Evolutionary conservation across 1,284 basidiomycete genomes (phyloP), one percentile per base, ranked within the genome.

Genomic region (Somion occarium): DNA sequence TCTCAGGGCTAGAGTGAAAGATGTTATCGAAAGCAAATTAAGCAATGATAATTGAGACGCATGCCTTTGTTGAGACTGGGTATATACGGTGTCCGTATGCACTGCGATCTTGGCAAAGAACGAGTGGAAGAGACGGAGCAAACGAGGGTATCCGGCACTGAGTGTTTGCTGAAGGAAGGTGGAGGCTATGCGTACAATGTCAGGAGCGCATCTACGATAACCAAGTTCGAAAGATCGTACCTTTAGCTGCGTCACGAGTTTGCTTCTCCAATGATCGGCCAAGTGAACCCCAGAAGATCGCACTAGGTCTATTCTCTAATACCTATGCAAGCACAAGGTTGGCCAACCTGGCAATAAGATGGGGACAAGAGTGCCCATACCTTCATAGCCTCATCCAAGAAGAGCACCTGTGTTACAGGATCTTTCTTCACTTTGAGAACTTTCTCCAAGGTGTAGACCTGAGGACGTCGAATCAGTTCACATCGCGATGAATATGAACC

Each of bases 391-490:
- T 94, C 93, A 48, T 96, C 92, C 13, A 98, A 70, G 66, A 98
- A 98, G 5, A 88, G 77, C 1, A 78, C 71, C 51, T 93, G 88
- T 0, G 88, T 85, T 18, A 80, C 71, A 0, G 84, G 75, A 64
- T 96, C 93, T 63, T 82, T 88, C 72, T 98, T 98, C 60, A 95
- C 69, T 61, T 82, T 84, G 25, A 98, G 73, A 3, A 98, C 95
- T 63, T 93, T 97, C 67, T 98, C 94, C 4, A 99, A 79, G 0
- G 89, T 90, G 67, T 98, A 97, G 3, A 98, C 91, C 88, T 93
- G 55, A 25, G 20, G 26, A 24, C 5, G 20, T 9, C 18, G 48
- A 3, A 42, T 37, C 5, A 43, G 44, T 18, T 15, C 18, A 19
- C 43, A 15, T 13, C 2, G 19, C 24, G 43, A 41, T 44, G 43